Conservation (phyloP, 169 alveolate species). For the Plasmodium vivax region DNA sequence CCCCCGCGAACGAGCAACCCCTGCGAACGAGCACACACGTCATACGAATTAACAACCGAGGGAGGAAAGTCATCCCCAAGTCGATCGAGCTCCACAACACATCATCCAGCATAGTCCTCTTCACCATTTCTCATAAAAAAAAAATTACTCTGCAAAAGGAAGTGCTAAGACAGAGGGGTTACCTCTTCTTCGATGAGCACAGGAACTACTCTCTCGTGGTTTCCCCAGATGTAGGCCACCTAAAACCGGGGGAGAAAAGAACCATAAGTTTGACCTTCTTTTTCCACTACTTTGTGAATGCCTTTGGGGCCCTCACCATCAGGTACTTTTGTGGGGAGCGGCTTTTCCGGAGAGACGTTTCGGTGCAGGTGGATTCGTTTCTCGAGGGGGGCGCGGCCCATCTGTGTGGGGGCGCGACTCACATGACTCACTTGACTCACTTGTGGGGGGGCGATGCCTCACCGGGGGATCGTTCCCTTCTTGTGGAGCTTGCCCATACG, state of each 20-base stretch:
- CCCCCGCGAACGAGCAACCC: background rate
- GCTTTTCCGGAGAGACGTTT: background rate
- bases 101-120: constrained; percentile 13
- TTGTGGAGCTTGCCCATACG: background rate
- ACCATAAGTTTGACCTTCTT: constrained; percentile 20
- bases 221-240: constrained; percentile 40
- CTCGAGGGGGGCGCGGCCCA: too few species aligned
- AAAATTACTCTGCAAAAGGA: constrained; percentile 26
- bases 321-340: constrained; percentile 7
- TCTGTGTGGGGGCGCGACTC: background rate
- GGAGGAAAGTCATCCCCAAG: background rate
- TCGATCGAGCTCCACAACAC: background rate
- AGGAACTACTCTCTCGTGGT: constrained; percentile 22
- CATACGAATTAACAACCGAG: constrained; percentile 2
- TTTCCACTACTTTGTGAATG: constrained; percentile 25
- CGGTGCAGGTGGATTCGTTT: constrained; percentile 19
- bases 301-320: constrained; percentile 30
- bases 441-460: background rate
- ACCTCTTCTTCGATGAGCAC: constrained; percentile 12
- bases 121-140: background rate
- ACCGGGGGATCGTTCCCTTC: background rate
- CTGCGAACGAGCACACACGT: background rate
- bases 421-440: too few species aligned
- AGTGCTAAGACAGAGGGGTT: constrained; percentile 15
- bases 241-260: constrained; percentile 22